Evolutionary conservation across 768 basidiomycete genomes (phyloP).

Genomic region (Paxillus rubicundulus): DNA sequence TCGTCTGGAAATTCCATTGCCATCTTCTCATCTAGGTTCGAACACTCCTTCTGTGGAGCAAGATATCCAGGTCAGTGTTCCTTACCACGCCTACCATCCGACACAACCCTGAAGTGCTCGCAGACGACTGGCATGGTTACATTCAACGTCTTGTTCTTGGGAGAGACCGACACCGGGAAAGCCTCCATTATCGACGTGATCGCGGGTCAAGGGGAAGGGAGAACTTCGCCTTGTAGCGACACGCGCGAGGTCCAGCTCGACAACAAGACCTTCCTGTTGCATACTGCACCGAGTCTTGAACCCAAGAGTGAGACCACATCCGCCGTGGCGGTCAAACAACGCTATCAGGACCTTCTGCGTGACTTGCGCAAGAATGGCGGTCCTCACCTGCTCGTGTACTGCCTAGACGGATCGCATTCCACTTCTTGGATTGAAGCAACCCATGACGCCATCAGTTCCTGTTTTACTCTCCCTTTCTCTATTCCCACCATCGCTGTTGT

Average conservation of each 20-base stretch:
- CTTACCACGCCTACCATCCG: background rate
- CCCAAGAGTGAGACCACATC: slow-evolving; percentile 1
- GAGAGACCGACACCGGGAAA: slow-evolving; percentile 19
- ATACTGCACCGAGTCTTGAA: background rate
- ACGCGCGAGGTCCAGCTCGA: slow-evolving; percentile 11
- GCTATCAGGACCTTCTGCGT: slow-evolving; percentile 5
- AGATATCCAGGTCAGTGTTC: slow-evolving; percentile 12
- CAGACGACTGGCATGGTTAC: slow-evolving; percentile 7
- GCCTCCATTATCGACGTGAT: slow-evolving; percentile 20
- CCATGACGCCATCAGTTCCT: slow-evolving; percentile 7
- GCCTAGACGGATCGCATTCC: slow-evolving; percentile 14
- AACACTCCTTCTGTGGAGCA: slow-evolving; percentile 10
- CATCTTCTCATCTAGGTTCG: slow-evolving; percentile 12
- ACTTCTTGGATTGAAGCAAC: slow-evolving; percentile 12
- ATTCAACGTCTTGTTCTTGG: slow-evolving; percentile 20
- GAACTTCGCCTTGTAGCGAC: background rate
- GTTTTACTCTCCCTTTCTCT: background rate
- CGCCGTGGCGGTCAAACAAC: background rate
- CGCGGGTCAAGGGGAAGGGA: slow-evolving; percentile 6
- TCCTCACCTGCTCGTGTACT: slow-evolving; percentile 20
- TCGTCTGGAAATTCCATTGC: slow-evolving; percentile 5
- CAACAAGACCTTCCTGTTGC: slow-evolving; percentile 14
- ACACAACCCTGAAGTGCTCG: slow-evolving; percentile 4
- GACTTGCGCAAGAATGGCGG: slow-evolving; percentile 16
- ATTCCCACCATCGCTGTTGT: slow-evolving; percentile 20